Percentiles rank a stretch among this genome's conserved stretches.
Evolutionary conservation across 208 protist genomes (phyloP).

Genomic region (Acanthamoeba rhysodes): DNA sequence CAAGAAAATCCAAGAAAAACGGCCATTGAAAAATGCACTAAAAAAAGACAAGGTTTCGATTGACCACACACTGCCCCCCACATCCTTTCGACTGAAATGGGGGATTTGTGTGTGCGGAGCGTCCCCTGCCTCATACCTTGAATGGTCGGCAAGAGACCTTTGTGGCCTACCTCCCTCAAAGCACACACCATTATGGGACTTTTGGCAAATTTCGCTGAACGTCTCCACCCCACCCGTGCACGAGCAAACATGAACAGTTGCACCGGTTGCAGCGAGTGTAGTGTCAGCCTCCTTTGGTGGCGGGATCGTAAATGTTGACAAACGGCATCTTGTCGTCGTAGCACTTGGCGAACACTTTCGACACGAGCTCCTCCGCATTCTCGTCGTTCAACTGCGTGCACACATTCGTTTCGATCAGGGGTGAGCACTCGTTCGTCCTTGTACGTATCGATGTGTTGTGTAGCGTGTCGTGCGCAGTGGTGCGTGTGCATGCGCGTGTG

Average conservation of each 20-base stretch:
- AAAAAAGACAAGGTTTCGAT: conserved; percentile 4
- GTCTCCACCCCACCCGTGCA: too few relatives aligned
- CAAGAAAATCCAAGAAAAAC: too few relatives aligned
- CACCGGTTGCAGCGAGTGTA: too few relatives aligned
- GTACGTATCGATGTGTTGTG: too few relatives aligned
- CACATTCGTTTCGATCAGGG: background rate
- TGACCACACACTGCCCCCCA: background rate
- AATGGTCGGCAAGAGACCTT: too few relatives aligned
- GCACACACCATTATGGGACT: too few relatives aligned
- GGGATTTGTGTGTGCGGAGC: background rate
- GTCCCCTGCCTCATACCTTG: background rate
- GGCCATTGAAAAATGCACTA: too few relatives aligned
- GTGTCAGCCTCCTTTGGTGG: background rate
- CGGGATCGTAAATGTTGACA: background rate
- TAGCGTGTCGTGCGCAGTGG: too few relatives aligned
- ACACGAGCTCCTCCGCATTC: background rate
- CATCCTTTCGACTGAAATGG: background rate
- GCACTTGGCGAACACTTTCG: background rate
- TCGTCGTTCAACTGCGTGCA: conserved; percentile 17
- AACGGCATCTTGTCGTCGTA: conserved; percentile 13
- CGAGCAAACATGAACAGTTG: background rate
- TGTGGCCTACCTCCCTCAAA: too few relatives aligned
- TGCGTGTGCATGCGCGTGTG: too few relatives aligned
- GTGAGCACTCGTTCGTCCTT: too few relatives aligned
- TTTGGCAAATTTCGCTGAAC: too few relatives aligned